A percentile compares a stretch with the other conserved stretches of the same genome.
Conservation (phyloP, 768 basidiomycete genomes). For the Leucosporidium yakuticum region DNA sequence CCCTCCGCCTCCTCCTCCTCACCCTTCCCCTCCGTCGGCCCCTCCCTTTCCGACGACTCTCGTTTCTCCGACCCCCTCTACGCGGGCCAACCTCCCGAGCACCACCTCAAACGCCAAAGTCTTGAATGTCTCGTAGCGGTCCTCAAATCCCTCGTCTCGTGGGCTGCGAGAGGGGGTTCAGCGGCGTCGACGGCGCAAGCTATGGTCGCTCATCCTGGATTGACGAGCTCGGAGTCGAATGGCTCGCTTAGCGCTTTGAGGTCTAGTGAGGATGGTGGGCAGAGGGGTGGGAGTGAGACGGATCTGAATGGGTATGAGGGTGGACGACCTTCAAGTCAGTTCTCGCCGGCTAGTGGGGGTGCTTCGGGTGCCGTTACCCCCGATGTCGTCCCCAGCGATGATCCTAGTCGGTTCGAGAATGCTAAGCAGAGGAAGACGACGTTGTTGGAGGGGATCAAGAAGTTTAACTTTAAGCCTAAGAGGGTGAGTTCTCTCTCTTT, state of each 20-base stretch:
- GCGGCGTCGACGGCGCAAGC: slow-evolving; percentile 27
- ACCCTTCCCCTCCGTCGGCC: slow-evolving; percentile 49
- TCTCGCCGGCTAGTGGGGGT: not conserved
- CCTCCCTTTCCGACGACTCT: slow-evolving; percentile 59
- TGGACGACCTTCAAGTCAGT: not conserved
- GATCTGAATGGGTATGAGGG: not conserved
- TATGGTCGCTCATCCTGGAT: slow-evolving; percentile 30
- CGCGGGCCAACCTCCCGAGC: slow-evolving; percentile 50
- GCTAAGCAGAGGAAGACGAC: slow-evolving; percentile 96
- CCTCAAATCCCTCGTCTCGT: slow-evolving; percentile 79
- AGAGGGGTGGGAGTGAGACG: slow-evolving; percentile 23
- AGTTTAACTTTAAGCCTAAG: slow-evolving; percentile 99
- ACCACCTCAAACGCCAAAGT: slow-evolving; percentile 78
- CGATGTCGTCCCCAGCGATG: slow-evolving; percentile 61
- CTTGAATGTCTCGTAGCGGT: slow-evolving; percentile 89
- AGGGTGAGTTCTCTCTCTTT: slow-evolving; percentile 52
- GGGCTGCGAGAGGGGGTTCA: slow-evolving; percentile 50
- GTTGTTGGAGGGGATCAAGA: slow-evolving; percentile 86
- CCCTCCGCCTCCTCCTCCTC: slow-evolving; percentile 32
- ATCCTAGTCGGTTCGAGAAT: slow-evolving; percentile 85
- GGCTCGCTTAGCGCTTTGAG: not conserved
- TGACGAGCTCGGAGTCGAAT: slow-evolving; percentile 32
- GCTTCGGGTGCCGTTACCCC: slow-evolving; percentile 60
- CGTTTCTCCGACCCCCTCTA: slow-evolving; percentile 26
- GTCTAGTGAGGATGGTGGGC: slow-evolving; percentile 8